Evolutionary conservation across 257 asterid species (phyloP).

Genomic region (Parsonsia alboflavescens): DNA sequence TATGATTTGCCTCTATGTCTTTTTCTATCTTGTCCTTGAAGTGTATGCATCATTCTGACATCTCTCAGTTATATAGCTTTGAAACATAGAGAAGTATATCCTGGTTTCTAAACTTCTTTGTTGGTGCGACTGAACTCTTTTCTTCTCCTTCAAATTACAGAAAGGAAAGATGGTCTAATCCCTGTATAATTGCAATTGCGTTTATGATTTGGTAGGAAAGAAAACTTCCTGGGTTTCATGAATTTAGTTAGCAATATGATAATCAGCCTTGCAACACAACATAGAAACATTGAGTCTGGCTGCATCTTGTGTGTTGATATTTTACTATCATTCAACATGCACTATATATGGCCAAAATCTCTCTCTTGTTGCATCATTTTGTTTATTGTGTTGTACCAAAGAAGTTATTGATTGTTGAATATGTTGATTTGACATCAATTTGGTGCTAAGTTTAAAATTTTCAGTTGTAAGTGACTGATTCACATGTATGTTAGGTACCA

Average conservation of each 20-base stretch:
- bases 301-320: neutral
- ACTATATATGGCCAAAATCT: neutral
- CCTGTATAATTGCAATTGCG: neutral
- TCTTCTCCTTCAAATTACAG: neutral
- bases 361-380: neutral
- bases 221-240: neutral
- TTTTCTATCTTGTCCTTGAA: neutral
- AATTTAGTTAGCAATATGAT: neutral
- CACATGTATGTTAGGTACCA: conserved; percentile 38
- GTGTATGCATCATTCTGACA: neutral
- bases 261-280: neutral
- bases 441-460: neutral
- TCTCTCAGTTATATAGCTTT: neutral
- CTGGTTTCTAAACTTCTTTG: neutral
- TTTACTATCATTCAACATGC: neutral
- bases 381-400: neutral
- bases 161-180: neutral
- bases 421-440: neutral
- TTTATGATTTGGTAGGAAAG: neutral
- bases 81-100: neutral
- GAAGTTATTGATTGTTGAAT: neutral
- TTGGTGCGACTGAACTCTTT: neutral
- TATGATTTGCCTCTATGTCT: conserved; percentile 25
- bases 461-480: neutral
- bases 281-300: neutral